These are phyloP conservation scores for Neophaeococcomyces mojaviensis DNA, from an alignment of 2,329 filamentous ascomycete genomes.

Conservation along the genomic window DNA sequence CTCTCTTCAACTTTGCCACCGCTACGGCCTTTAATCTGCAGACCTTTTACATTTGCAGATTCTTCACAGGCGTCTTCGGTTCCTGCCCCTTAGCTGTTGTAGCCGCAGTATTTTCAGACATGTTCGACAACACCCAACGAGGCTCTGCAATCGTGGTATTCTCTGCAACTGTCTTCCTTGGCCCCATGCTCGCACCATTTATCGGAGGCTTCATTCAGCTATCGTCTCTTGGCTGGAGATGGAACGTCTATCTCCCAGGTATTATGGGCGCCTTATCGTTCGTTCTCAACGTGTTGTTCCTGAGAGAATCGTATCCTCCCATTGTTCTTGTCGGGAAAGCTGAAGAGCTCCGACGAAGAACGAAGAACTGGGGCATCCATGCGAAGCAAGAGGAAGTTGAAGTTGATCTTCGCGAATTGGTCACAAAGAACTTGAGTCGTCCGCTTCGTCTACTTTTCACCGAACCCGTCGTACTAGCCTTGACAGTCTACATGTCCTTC, in stretches of 20 bases:
- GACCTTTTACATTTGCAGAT: conserved; percentile 46
- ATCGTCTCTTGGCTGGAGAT: conserved; percentile 45
- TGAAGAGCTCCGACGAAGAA: conserved; percentile 45
- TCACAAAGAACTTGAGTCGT: conserved; percentile 47
- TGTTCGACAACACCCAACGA: conserved; percentile 44
- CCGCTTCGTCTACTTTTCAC: conserved; percentile 37
- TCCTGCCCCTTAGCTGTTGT: conserved; percentile 48
- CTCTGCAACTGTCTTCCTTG: conserved; percentile 45
- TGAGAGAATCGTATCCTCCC: conserved; percentile 52
- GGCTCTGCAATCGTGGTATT: conserved; percentile 44
- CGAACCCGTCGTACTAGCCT: conserved; percentile 36
- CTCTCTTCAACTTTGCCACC: conserved; percentile 43
- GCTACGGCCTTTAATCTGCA: conserved; percentile 46
- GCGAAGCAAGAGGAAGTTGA: conserved; percentile 51
- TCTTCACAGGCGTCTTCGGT: conserved; percentile 48
- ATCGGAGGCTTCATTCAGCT: conserved; percentile 48
- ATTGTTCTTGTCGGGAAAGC: conserved; percentile 52
- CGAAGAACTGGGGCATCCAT: conserved; percentile 55
- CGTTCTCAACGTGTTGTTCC: conserved; percentile 43
- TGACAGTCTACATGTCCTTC: conserved; percentile 34
- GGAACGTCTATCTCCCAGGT: conserved; percentile 47
- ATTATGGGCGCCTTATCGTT: conserved; percentile 51
- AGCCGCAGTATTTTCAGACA: conserved; percentile 50
- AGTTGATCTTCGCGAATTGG: conserved; percentile 42
- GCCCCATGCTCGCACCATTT: conserved; percentile 47